Conservation (phyloP, 176 grass and related monocot species). For the Thinopyrum elongatum region DNA sequence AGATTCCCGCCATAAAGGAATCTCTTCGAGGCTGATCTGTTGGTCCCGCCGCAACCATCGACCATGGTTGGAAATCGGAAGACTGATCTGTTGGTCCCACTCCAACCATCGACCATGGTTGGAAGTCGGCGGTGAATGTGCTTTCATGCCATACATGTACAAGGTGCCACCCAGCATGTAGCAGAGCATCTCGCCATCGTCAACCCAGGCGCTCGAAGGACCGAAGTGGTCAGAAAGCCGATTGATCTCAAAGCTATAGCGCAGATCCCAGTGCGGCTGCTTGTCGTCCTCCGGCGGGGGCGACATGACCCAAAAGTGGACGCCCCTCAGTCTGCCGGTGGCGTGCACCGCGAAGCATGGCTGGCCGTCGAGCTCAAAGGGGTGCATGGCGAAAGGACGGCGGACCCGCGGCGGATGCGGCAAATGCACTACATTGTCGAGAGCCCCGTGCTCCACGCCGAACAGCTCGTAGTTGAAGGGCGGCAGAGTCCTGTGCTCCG, state of each 20-base stretch:
- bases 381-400: neutral
- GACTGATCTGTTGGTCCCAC: neutral
- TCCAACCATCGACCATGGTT: too few species aligned
- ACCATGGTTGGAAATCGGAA: too few species aligned
- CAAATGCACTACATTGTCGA: too few species aligned
- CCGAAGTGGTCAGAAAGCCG: too few species aligned
- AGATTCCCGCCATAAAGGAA: neutral
- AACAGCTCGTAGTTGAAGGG: too few species aligned
- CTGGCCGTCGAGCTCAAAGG: neutral
- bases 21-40: neutral
- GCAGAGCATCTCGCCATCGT: neutral
- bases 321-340: neutral
- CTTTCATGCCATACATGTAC: neutral
- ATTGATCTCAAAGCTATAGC: neutral
- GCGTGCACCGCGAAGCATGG: neutral
- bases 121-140: neutral
- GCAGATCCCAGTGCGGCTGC: neutral
- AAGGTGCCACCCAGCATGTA: neutral
- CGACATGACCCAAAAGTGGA: neutral
- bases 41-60: too few species aligned
- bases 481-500: neutral
- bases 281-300: neutral
- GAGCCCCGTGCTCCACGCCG: too few species aligned
- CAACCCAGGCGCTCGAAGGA: neutral
- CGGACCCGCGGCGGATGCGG: too few species aligned